Evolutionary conservation across 345 rosid genomes (phyloP), one percentile per base, ranked within the genome.

Genomic region (Acer yangbiense): DNA sequence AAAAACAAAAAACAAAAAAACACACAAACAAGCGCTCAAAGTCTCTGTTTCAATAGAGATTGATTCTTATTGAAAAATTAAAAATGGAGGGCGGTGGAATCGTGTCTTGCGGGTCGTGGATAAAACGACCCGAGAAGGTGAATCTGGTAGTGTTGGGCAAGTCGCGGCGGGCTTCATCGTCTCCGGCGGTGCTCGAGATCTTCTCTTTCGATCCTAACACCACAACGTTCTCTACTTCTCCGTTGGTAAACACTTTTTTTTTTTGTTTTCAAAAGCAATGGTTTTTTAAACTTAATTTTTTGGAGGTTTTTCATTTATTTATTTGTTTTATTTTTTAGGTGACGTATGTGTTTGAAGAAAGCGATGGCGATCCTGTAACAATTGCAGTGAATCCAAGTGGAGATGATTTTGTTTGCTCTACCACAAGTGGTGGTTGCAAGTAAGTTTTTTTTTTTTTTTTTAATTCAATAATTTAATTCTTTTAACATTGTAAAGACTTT

Each of bases 31-130:
- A 46, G 10, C 39, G 14, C 50, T 9, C 50, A 46, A 46, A 46
- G 13, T 10, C 50, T 46, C 14, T 46, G 50, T 46, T 46, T 46
- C 50, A 46, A 46, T 46, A 14, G 50, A 46, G 50, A 46, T 46
- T 46, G 50, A 46, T 46, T 46, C 50, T 10, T 46, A 3, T 46
- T 43, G 46, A 43, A 43, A 43, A 43, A 43, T 35, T 35, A 43
- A 46, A 41, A 77, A 90, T 90, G 94, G 91, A 84, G 64, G 82
- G 43, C 52, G 85, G 74, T 78, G 89, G 83, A 25, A 68, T 84
- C 65, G 92, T 92, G 71, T 86, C 89, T 60, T 92, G 93, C 74
- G 96, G 97, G 72, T 90, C 99, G 78, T 93, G 99, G 99, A 92
- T 95, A 87, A 93, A 95, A 70, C 86, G 94, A 54, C 94, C 96